Percentiles rank a stretch among this genome's conserved stretches.
Conservation (phyloP, 2,329 filamentous ascomycete species). For the Exophiala sp. region DNA sequence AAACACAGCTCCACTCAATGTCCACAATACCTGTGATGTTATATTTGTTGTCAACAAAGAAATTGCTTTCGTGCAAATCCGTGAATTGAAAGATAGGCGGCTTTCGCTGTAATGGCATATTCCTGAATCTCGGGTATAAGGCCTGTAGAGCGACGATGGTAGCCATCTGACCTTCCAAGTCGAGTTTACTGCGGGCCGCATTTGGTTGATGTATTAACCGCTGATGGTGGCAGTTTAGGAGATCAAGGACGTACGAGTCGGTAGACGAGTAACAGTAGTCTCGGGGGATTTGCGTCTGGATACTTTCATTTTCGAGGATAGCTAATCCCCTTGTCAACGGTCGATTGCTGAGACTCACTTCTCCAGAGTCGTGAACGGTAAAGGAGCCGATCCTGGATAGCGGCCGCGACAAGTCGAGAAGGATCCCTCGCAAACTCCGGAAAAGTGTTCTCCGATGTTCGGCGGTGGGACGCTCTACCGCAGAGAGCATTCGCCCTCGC, state of each 20-base stretch:
- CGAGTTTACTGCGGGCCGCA: slow-evolving; percentile 14
- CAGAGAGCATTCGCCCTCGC: slow-evolving; percentile 21
- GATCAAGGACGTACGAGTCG: slow-evolving; percentile 29
- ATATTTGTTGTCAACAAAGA: slow-evolving; percentile 26
- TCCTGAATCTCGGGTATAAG: slow-evolving; percentile 29
- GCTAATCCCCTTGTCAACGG: slow-evolving; percentile 6
- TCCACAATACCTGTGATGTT: slow-evolving; percentile 27
- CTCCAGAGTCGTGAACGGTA: slow-evolving; percentile 28
- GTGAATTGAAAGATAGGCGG: slow-evolving; percentile 31
- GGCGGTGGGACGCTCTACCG: neutral
- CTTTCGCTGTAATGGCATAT: slow-evolving; percentile 32
- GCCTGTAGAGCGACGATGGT: slow-evolving; percentile 30
- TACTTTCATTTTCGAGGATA: slow-evolving; percentile 9
- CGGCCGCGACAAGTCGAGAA: slow-evolving; percentile 2
- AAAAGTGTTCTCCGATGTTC: neutral
- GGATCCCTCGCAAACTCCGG: neutral
- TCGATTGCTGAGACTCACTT: slow-evolving; percentile 15
- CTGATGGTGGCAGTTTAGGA: slow-evolving; percentile 30
- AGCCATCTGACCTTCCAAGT: slow-evolving; percentile 19
- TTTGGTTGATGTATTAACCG: slow-evolving; percentile 30
- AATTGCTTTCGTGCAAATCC: slow-evolving; percentile 3
- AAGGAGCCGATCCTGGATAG: slow-evolving; percentile 19
- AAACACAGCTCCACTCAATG: slow-evolving; percentile 30
- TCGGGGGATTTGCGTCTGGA: slow-evolving; percentile 25
- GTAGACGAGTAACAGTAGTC: slow-evolving; percentile 28